These are phyloP conservation scores for Amborella trichopoda DNA, from an alignment of 164 flowering plant genomes.

Conservation along the genomic window DNA sequence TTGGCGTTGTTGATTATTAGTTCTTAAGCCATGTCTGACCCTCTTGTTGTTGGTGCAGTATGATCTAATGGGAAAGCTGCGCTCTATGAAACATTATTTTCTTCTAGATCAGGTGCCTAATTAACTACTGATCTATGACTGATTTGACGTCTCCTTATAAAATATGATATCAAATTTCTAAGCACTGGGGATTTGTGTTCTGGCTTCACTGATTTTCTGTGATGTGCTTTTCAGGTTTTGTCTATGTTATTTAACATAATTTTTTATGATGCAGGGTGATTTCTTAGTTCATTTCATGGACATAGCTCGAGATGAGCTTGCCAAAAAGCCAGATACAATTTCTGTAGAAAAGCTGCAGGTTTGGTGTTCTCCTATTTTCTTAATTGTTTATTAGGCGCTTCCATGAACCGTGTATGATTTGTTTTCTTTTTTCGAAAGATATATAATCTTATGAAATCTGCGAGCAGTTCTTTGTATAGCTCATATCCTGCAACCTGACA, in stretches of 20 bases:
- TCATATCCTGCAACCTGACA: slow-evolving; percentile 7
- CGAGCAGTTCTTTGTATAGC: background rate
- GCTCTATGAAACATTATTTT: slow-evolving; percentile 88
- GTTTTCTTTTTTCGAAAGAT: background rate
- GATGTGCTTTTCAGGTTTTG: too few relatives aligned
- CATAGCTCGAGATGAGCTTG: slow-evolving; percentile 86
- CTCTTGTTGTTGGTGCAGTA: slow-evolving; percentile 32
- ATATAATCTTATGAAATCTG: background rate
- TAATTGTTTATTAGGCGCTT: background rate
- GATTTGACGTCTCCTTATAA: too few relatives aligned
- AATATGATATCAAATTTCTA: too few relatives aligned
- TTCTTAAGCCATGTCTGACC: too few relatives aligned
- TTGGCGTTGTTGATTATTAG: too few relatives aligned
- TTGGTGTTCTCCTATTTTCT: background rate
- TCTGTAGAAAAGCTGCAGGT: slow-evolving; percentile 97
- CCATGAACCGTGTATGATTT: background rate
- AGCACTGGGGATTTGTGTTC: too few relatives aligned
- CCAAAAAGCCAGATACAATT: slow-evolving; percentile 64
- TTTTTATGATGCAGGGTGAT: slow-evolving; percentile 58
- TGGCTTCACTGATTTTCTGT: too few relatives aligned
- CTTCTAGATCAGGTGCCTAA: slow-evolving; percentile 95
- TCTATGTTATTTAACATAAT: too few relatives aligned
- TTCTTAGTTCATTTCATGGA: slow-evolving; percentile 98
- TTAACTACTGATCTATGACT: too few relatives aligned
- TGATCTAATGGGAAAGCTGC: slow-evolving; percentile 86